Conservation (phyloP, 176 grass and related monocot genomes). For the Eremochloa ophiuroides region DNA sequence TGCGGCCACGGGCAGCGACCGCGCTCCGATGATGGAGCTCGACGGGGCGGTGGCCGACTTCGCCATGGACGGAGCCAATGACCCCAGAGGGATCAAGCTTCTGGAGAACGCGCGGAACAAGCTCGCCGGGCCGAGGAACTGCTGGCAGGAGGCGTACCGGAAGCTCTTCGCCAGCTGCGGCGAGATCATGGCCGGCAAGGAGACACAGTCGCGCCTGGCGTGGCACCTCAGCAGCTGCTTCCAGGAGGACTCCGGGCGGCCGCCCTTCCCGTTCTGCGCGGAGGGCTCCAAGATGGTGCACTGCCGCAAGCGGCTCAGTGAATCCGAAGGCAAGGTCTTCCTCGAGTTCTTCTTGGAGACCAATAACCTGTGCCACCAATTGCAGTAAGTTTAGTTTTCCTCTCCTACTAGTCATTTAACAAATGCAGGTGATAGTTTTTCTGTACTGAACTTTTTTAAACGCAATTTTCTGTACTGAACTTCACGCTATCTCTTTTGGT, state of each 20-base stretch:
- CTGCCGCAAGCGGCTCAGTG: slow-evolving; percentile 59
- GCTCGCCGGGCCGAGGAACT: slow-evolving; percentile 47
- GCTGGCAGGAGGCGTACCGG: slow-evolving; percentile 84
- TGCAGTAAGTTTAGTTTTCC: slow-evolving; percentile 45
- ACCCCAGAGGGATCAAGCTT: slow-evolving; percentile 47
- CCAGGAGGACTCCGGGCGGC: slow-evolving; percentile 74
- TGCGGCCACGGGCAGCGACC: not conserved
- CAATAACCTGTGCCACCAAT: slow-evolving; percentile 83
- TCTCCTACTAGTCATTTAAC: too few relatives aligned
- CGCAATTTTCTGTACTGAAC: too few relatives aligned
- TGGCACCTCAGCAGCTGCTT: slow-evolving; percentile 92
- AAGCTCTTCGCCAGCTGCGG: slow-evolving; percentile 66
- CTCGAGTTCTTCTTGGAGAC: slow-evolving; percentile 89
- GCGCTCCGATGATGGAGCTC: slow-evolving; percentile 17
- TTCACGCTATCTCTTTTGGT: not conserved
- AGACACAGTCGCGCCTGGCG: slow-evolving; percentile 67
- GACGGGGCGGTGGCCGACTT: slow-evolving; percentile 39
- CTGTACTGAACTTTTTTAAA: too few relatives aligned
- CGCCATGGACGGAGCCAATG: slow-evolving; percentile 34
- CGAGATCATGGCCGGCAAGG: slow-evolving; percentile 80
- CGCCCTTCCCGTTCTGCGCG: slow-evolving; percentile 45
- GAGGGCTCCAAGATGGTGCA: slow-evolving; percentile 41
- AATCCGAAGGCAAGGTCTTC: slow-evolving; percentile 64
- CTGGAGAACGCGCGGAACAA: slow-evolving; percentile 71
- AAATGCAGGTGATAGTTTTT: too few relatives aligned